Evolutionary conservation across 768 basidiomycete genomes (phyloP), one percentile per base, ranked within the genome.

Genomic region (Boletales sp.): DNA sequence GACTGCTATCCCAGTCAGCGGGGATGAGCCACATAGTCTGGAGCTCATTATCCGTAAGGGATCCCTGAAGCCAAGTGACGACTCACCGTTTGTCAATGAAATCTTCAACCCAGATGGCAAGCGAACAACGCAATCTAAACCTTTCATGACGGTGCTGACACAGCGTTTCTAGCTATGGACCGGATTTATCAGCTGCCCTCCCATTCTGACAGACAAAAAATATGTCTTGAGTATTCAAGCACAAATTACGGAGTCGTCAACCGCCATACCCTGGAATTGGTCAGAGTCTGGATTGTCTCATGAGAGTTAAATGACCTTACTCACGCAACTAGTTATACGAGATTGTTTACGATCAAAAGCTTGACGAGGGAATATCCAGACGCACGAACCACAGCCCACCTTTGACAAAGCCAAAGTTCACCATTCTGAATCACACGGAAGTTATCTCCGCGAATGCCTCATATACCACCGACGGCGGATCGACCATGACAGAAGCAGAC

Each of bases 181-280:
- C 55, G 61, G 8, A 62, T 73, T 66, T 80, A 68, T 57, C 56
- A 64, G 8, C 57, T 76, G 18, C 60, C 69, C 13, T 66, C 70
- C 15, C 69, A 70, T 43, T 56, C 67, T 29, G 59, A 56, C 9
- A 69, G 77, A 14, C 64, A 69, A 29, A 51, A 58, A 32, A 62
- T 73, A 8, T 62, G 74, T 5, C 62, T 63, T 30, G 80, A 80
- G 48, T 78, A 79, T 50, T 70, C 71, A 54, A 63, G 60, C 39
- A 78, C 80, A 9, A 80, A 81, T 60, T 80, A 81, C 56, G 73
- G 79, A 8, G 76, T 80, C 18, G 74, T 80, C 6, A 80, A 78
- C 56, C 72, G 75, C 35, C 58, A 63, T 15, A 80, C 77, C 15
- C 60, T 77, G n/a, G 73, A 75, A 50, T 50, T 52, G 19, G 74